Evolutionary conservation across 2,329 filamentous ascomycete genomes (phyloP).

Genomic region (Fusarium zealandicum): DNA sequence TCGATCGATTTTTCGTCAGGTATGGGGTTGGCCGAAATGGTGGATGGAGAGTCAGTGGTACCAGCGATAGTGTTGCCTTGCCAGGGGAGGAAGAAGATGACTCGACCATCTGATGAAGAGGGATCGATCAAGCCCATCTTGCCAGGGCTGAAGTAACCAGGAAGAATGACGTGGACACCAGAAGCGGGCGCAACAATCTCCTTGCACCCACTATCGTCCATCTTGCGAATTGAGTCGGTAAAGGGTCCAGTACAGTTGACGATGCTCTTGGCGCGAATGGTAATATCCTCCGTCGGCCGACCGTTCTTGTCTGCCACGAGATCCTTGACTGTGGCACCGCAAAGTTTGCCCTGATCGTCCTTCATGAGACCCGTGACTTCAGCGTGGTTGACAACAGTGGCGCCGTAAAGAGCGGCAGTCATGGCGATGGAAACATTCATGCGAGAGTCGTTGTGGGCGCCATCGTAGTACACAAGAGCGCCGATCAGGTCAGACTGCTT

Average conservation of each 20-base stretch:
- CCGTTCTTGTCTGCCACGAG: constrained; percentile 71
- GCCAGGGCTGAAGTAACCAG: constrained; percentile 83
- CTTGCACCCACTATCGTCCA: constrained; percentile 75
- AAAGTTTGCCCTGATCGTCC: constrained; percentile 74
- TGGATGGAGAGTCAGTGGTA: constrained; percentile 81
- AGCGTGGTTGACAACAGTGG: constrained; percentile 82
- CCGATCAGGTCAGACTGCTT: constrained; percentile 81
- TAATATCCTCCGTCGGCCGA: constrained; percentile 65
- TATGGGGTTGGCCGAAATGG: constrained; percentile 75
- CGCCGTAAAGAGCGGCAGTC: constrained; percentile 87
- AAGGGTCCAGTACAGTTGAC: constrained; percentile 92
- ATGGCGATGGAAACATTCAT: constrained; percentile 92
- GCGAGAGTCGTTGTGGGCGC: constrained; percentile 88
- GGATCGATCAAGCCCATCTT: constrained; percentile 91
- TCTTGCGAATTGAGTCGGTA: constrained; percentile 83
- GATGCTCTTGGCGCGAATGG: constrained; percentile 78
- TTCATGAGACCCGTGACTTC: constrained; percentile 81
- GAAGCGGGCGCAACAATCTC: constrained; percentile 87
- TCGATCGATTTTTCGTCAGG: constrained; percentile 85
- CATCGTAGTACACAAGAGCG: constrained; percentile 89
- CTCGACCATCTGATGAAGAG: constrained; percentile 83
- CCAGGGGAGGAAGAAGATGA: constrained; percentile 94
- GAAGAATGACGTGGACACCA: constrained; percentile 85
- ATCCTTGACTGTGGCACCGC: constrained; percentile 77
- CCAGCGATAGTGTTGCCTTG: constrained; percentile 92